Evolutionary conservation across 805 yeast species (phyloP).

Genomic region (Kodamaea leandrae): DNA sequence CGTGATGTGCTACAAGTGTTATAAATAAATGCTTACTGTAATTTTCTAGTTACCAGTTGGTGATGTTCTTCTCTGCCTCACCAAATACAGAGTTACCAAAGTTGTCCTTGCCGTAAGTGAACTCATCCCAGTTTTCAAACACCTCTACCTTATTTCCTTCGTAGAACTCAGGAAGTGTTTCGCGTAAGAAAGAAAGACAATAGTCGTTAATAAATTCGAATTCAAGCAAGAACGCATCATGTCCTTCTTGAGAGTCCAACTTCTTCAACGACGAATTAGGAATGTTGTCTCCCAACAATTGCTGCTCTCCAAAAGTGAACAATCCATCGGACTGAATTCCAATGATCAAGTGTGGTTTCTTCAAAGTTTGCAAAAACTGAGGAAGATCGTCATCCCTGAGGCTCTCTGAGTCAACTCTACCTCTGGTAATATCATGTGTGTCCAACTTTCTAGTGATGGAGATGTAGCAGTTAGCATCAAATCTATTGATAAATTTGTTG

Average conservation of each 20-base stretch:
- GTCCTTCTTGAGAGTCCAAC: constrained; percentile 92
- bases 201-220: constrained; percentile 75
- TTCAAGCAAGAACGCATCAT: constrained; percentile 92
- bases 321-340: constrained; percentile 92
- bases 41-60: constrained; percentile 66
- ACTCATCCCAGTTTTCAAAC: constrained; percentile 40
- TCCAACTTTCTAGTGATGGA: constrained; percentile 91
- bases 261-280: constrained; percentile 67
- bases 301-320: constrained; percentile 90
- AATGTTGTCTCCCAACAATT: constrained; percentile 70
- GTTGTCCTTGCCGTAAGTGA: constrained; percentile 35
- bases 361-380: constrained; percentile 56
- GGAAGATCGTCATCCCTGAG: constrained; percentile 32
- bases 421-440: constrained; percentile 91
- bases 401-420: constrained; percentile 48
- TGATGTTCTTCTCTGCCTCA: constrained; percentile 84
- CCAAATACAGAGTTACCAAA: constrained; percentile 75
- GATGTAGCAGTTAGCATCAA: constrained; percentile 96
- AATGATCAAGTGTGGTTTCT: constrained; percentile 76
- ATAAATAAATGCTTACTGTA: too few species aligned
- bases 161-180: constrained; percentile 59
- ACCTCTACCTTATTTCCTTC: constrained; percentile 42
- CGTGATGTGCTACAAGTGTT: too few species aligned
- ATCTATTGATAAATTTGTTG: constrained; percentile 79
- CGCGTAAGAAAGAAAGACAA: constrained; percentile 62